Percentiles rank a stretch among this genome's conserved stretches.
Evolutionary conservation across 306 rosid genomes (phyloP).

Genomic region (Casuarina equisetifolia): DNA sequence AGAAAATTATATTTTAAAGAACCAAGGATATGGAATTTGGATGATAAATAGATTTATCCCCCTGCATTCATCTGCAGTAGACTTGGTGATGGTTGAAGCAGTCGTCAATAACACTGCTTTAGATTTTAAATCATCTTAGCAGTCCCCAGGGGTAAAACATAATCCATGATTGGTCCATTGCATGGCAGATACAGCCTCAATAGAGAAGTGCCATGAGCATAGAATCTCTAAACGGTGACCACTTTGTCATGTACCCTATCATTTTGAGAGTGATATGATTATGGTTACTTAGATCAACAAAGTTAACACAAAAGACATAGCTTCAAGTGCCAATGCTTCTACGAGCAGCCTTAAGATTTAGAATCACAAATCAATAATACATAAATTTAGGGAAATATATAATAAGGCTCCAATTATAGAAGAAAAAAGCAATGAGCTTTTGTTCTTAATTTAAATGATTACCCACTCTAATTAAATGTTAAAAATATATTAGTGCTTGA

Average conservation of each 20-base stretch:
- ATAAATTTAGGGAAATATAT: constrained; percentile 16
- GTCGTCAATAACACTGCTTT: neutral
- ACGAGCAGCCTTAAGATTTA: constrained; percentile 57
- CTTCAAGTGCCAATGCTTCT: constrained; percentile 89
- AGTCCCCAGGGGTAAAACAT: neutral
- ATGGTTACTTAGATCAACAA: neutral
- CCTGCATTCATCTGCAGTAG: neutral
- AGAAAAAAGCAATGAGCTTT: too few relatives aligned
- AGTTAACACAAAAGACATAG: constrained; percentile 36
- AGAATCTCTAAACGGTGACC: neutral
- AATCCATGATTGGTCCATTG: neutral
- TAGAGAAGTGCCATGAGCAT: neutral
- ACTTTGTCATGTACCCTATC: neutral
- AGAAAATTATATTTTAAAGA: constrained; percentile 1
- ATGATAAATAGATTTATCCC: neutral
- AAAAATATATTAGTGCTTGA: too few relatives aligned
- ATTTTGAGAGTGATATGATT: neutral
- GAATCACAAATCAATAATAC: constrained; percentile 32
- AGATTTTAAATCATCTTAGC: neutral
- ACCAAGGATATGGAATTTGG: neutral
- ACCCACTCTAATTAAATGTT: too few relatives aligned
- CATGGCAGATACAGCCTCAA: neutral
- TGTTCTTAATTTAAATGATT: too few relatives aligned
- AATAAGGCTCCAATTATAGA: neutral
- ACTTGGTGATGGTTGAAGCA: neutral